Base-by-base conservation (phyloP, 768 basidiomycete species). In the Serendipita indica region DNA sequence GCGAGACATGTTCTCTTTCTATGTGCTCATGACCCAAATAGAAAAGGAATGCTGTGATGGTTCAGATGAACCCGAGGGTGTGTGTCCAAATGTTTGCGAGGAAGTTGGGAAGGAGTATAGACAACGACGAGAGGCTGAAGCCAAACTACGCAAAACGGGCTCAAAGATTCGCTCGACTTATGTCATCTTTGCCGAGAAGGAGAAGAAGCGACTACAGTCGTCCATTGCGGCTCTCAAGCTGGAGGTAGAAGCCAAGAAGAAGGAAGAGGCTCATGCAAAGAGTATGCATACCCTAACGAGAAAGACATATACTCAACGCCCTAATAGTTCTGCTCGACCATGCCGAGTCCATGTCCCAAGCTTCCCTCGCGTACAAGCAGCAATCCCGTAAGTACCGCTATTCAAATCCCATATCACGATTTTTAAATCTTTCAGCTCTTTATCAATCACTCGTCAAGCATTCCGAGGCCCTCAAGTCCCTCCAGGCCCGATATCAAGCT, bases 41-140 rank as follows among this genome's bases (percentile, higher is more conserved):
- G 94, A 99, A 68, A 76, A 79, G 0, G 80, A 89, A 67, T 99
- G 94, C 65, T 99, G 94, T 66, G 94, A 99, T 64, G 94, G 94
- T 12, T 90, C 91, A 0, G 94, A 99, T 70, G 96, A 99, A 71
- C 77, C 74, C 25, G 70, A 79, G 7, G 90, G 90, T 16, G 74
- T 84, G 14, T 99, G 96, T 69, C 70, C 76, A 33, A 82, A 96
- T 68, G 72, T 71, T 2, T 99, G 96, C 68, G 75, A 76, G 46
- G 80, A 84, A 66, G 75, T 87, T 41, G 91, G 92, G 1, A 78
- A 80, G 60, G 79, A 65, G 32, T 80, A 87, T 69, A 74, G 82
- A 63, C 79, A 78, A 69, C 77, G 80, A 67, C 71, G 73, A 30
- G 86, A 84, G 37, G 86, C 79, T n/a, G 83, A 86, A 65, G 73